These are phyloP conservation scores for Psidium guajava DNA, from an alignment of 345 rosid genomes.

Conservation along the genomic window DNA sequence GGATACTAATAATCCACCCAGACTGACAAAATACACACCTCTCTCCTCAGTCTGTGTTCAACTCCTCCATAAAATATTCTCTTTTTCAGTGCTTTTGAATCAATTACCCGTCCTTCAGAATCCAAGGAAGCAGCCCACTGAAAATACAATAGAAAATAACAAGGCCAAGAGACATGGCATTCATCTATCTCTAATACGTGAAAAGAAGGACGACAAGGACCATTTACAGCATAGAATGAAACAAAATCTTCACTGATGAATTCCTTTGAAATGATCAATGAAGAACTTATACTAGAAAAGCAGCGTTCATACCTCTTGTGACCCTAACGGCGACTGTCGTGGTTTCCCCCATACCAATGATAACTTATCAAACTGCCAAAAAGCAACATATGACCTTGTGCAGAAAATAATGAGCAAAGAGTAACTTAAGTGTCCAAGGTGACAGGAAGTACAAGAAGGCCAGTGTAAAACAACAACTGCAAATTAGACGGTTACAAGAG, in stretches of 20 bases:
- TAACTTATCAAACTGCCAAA: conserved; percentile 65
- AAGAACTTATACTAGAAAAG: neutral
- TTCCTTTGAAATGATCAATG: neutral
- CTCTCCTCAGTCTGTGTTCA: conserved; percentile 60
- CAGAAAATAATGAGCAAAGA: neutral
- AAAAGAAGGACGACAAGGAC: neutral
- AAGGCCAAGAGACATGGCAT: neutral
- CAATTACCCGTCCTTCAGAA: conserved; percentile 73
- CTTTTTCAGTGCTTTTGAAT: conserved; percentile 58
- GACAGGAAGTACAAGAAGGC: neutral
- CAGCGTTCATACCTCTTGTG: conserved; percentile 48
- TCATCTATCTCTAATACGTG: neutral
- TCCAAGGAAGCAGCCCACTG: conserved; percentile 85
- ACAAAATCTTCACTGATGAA: neutral
- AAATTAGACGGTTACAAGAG: neutral
- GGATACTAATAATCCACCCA: neutral
- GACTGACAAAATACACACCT: conserved; percentile 39
- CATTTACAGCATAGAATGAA: neutral
- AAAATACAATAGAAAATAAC: neutral
- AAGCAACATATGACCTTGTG: neutral
- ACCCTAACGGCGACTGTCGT: conserved; percentile 63
- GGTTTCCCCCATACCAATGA: conserved; percentile 91
- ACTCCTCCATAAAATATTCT: conserved; percentile 94
- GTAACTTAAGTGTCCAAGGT: neutral
- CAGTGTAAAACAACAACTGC: neutral